Conservation (phyloP, 331 rosid genomes). For the Malus hybrid region DNA sequence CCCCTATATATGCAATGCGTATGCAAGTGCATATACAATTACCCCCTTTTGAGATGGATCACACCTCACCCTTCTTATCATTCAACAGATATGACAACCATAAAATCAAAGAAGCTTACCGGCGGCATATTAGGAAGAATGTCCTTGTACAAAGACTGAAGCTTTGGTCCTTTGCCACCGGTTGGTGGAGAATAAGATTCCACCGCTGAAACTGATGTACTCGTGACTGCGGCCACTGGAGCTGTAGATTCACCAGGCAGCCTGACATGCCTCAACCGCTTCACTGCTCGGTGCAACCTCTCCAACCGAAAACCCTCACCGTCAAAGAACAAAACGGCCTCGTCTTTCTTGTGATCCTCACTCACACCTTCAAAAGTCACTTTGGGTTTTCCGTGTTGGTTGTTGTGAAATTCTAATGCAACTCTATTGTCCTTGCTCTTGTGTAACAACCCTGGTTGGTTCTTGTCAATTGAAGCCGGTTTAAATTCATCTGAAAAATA, state of each 20-base stretch:
- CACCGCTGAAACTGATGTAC: background rate
- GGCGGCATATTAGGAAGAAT: background rate
- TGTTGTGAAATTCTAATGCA: slow-evolving; percentile 7
- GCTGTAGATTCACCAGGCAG: slow-evolving; percentile 3
- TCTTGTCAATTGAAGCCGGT: slow-evolving; percentile 7
- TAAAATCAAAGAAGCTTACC: background rate
- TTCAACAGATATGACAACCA: background rate
- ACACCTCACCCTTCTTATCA: background rate
- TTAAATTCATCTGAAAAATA: background rate
- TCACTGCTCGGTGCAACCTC: slow-evolving; percentile 10
- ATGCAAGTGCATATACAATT: background rate
- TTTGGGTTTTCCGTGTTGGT: slow-evolving; percentile 6
- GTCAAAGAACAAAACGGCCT: slow-evolving; percentile 5
- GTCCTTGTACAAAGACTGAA: background rate
- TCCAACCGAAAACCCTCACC: slow-evolving; percentile 4
- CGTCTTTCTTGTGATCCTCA: slow-evolving; percentile 1
- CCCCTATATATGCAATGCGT: background rate
- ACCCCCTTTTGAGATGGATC: background rate
- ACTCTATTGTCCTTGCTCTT: slow-evolving; percentile 13
- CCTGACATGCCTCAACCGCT: slow-evolving; percentile 6
- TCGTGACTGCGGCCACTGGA: background rate
- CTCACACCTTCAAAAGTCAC: slow-evolving; percentile 6
- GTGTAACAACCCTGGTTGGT: background rate
- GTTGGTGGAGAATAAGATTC: background rate
- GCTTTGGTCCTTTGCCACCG: background rate